phyloP scores from a whole-genome alignment of 140 eudicot genomes.

The Erigeron philadelphicus region DNA sequence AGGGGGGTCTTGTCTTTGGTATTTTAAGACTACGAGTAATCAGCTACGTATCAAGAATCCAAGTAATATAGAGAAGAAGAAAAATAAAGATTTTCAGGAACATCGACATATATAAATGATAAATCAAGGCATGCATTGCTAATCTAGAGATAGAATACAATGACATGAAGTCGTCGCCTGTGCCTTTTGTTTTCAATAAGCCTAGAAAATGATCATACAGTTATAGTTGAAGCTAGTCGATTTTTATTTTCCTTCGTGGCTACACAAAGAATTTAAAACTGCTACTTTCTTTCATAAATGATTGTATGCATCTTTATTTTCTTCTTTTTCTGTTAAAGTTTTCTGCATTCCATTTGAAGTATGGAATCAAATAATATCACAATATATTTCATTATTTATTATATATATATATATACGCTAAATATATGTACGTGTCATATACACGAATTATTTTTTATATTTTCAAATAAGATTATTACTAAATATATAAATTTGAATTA shows the following conservation, averaged over 20 bases:
- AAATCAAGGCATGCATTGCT: too few species aligned
- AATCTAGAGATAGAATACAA: background rate
- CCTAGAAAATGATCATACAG: background rate
- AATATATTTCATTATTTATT: background rate
- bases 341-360: constrained; percentile 30
- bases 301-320: constrained; percentile 29
- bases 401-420: too few species aligned
- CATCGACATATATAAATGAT: background rate
- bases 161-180: background rate
- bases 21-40: background rate
- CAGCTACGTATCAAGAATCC: background rate
- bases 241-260: constrained; percentile 26
- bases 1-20: constrained; percentile 8
- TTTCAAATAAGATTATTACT: too few species aligned
- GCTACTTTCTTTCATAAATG: constrained; percentile 26
- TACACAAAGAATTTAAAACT: constrained; percentile 37
- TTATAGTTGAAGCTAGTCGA: background rate
- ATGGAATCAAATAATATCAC: constrained; percentile 27
- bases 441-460: too few species aligned
- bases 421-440: too few species aligned
- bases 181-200: background rate
- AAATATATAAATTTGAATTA: too few species aligned
- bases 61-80: background rate
- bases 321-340: constrained; percentile 22
- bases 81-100: background rate